These are phyloP conservation scores for Lodderomyces elongisporus DNA, from an alignment of 1,139 yeast species.

Conservation along the genomic window DNA sequence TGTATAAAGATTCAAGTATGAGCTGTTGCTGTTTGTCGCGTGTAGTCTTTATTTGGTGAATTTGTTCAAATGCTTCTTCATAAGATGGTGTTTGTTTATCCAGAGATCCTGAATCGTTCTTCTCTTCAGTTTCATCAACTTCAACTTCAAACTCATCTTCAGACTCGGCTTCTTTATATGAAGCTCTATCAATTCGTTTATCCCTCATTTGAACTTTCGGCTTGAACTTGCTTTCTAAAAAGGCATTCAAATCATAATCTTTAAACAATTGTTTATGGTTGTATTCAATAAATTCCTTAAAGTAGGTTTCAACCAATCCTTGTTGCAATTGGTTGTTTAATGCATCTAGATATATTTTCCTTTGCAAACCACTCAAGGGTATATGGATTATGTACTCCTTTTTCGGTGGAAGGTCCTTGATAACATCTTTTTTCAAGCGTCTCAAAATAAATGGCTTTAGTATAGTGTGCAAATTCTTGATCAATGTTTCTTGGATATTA, in stretches of 20 bases:
- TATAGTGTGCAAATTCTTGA: slow-evolving; percentile 78
- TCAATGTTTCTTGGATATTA: slow-evolving; percentile 60
- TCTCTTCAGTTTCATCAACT: slow-evolving; percentile 2
- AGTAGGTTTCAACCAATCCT: slow-evolving; percentile 38
- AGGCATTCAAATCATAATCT: slow-evolving; percentile 18
- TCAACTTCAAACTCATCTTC: slow-evolving; percentile 15
- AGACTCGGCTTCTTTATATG: slow-evolving; percentile 24
- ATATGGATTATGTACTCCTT: slow-evolving; percentile 82
- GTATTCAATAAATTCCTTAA: slow-evolving; percentile 41
- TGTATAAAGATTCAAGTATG: slow-evolving; percentile 16
- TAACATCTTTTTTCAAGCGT: slow-evolving; percentile 71
- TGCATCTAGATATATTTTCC: slow-evolving; percentile 57
- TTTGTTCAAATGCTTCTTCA: slow-evolving; percentile 8
- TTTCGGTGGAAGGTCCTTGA: slow-evolving; percentile 69
- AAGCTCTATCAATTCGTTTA: neutral
- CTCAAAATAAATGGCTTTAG: slow-evolving; percentile 82
- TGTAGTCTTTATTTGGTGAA: slow-evolving; percentile 1
- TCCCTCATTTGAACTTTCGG: slow-evolving; percentile 3
- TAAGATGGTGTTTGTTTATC: slow-evolving; percentile 8
- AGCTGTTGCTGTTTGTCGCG: slow-evolving; percentile 13
- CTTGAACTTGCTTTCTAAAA: slow-evolving; percentile 21
- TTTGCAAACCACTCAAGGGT: slow-evolving; percentile 60
- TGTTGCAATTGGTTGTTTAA: slow-evolving; percentile 41
- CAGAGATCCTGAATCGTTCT: slow-evolving; percentile 7
- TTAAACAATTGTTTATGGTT: slow-evolving; percentile 22